phyloP scores from a whole-genome alignment of 106 monocot species.

The Dioscorea zingiberensis region DNA sequence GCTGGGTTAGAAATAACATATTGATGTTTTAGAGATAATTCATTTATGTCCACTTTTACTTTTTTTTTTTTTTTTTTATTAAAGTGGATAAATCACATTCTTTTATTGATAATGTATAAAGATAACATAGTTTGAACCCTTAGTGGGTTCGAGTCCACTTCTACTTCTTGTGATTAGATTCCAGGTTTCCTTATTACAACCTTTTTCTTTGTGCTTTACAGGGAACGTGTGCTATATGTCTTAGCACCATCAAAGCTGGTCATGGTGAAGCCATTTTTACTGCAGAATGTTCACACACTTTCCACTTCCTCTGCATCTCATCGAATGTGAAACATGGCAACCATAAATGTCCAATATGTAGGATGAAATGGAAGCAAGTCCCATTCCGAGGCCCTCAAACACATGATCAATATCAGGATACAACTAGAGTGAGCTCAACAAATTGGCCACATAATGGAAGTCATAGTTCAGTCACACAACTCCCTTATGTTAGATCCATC shows the following conservation, averaged over 20 bases:
- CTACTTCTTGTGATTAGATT: too few species aligned
- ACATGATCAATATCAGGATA: constrained; percentile 15
- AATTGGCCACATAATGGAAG: constrained; percentile 18
- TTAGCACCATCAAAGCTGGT: constrained; percentile 36
- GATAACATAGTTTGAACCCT: too few species aligned
- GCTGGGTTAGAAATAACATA: too few species aligned
- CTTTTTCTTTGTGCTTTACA: constrained; percentile 8
- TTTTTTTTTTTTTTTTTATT: too few species aligned
- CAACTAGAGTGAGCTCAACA: constrained; percentile 26
- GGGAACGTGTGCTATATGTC: constrained; percentile 62
- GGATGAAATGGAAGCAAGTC: constrained; percentile 53
- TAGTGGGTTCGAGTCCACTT: too few species aligned
- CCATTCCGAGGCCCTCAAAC: constrained; percentile 22
- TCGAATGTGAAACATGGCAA: constrained; percentile 64
- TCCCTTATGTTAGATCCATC: constrained; percentile 32
- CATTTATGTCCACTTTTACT: too few species aligned
- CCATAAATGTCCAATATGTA: constrained; percentile 57
- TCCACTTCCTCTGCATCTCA: constrained; percentile 71
- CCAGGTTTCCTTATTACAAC: too few species aligned
- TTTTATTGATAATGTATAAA: too few species aligned
- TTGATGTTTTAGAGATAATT: too few species aligned
- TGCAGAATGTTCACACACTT: constrained; percentile 74
- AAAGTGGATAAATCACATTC: too few species aligned
- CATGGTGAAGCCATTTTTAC: constrained; percentile 64
- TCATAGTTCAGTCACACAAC: constrained; percentile 16